These are phyloP conservation scores for Nannochloris sp. DNA, from an alignment of 139 green algal species.

Conservation along the genomic window DNA sequence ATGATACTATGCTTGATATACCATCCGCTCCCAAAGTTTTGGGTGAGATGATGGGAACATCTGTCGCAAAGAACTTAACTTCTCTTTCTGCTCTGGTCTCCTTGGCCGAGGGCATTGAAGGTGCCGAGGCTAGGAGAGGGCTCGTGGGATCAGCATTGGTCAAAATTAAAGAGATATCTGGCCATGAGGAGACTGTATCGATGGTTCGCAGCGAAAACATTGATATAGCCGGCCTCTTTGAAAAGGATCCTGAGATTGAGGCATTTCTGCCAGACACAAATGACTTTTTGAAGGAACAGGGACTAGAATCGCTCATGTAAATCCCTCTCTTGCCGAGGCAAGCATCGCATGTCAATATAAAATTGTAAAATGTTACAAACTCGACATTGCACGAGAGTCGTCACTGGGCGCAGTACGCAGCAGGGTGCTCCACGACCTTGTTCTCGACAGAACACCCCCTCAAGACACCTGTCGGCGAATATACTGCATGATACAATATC, in stretches of 20 bases:
- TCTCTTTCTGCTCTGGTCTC: constrained; percentile 10
- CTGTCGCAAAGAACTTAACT: constrained; percentile 24
- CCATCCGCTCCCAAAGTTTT: constrained; percentile 56
- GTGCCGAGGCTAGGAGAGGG: constrained; percentile 43
- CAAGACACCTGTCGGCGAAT: too few relatives aligned
- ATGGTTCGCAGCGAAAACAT: constrained; percentile 26
- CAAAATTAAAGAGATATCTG: constrained; percentile 20
- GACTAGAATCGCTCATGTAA: constrained; percentile 21
- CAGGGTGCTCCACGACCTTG: too few relatives aligned
- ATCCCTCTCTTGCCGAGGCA: too few relatives aligned
- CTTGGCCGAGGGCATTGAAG: constrained; percentile 28
- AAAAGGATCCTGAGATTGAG: constrained; percentile 57
- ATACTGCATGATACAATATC: too few relatives aligned
- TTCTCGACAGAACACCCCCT: too few relatives aligned
- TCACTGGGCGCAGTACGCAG: too few relatives aligned
- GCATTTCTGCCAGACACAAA: constrained; percentile 28
- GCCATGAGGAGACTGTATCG: constrained; percentile 24
- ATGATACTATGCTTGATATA: constrained; percentile 48
- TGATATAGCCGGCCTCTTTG: constrained; percentile 35
- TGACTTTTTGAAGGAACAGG: constrained; percentile 43
- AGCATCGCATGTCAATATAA: too few relatives aligned
- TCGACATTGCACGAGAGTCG: too few relatives aligned
- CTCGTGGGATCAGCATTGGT: constrained; percentile 45
- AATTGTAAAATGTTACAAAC: too few relatives aligned
- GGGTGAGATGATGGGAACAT: constrained; percentile 47